These are phyloP conservation scores for Lyophyllum decastes DNA, from an alignment of 768 basidiomycete species.

Conservation along the genomic window DNA sequence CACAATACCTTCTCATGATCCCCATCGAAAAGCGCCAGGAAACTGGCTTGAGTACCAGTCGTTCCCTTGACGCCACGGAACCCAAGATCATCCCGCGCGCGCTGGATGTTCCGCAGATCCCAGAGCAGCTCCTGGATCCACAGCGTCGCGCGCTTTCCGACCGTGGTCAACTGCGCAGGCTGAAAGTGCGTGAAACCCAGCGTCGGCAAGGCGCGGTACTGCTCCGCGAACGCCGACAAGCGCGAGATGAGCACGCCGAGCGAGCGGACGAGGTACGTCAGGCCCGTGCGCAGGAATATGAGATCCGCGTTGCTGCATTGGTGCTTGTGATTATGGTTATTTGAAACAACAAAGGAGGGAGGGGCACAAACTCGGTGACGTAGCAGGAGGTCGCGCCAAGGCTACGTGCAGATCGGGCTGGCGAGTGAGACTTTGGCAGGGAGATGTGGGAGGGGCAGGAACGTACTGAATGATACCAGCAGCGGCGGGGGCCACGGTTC, in stretches of 20 bases:
- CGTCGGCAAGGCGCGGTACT: constrained; percentile 88
- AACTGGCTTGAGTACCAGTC: constrained; percentile 96
- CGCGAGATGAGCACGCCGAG: constrained; percentile 91
- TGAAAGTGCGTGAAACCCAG: constrained; percentile 99
- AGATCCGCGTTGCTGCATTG: constrained; percentile 88
- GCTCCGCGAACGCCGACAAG: constrained; percentile 78
- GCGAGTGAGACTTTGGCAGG: background rate
- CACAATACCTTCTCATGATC: constrained; percentile 81
- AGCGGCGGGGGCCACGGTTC: constrained; percentile 88
- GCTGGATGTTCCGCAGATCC: constrained; percentile 92
- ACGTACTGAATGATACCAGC: constrained; percentile 94
- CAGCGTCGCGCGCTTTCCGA: constrained; percentile 93
- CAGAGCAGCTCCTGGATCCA: constrained; percentile 99
- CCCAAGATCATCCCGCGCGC: constrained; percentile 88
- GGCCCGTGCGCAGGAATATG: constrained; percentile 90
- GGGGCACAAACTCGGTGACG: constrained; percentile 81
- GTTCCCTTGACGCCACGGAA: constrained; percentile 99
- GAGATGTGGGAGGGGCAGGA: background rate
- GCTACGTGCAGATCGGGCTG: background rate
- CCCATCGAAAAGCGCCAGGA: constrained; percentile 91
- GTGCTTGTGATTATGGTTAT: background rate
- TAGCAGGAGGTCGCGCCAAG: constrained; percentile 95
- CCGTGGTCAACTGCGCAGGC: constrained; percentile 96
- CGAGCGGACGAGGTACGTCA: constrained; percentile 82
- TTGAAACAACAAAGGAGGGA: background rate